A percentile compares a stretch with the other conserved stretches of the same genome.
Evolutionary conservation across 169 alveolate genomes (phyloP).

Genomic region (Cryptosporidium viatorum): DNA sequence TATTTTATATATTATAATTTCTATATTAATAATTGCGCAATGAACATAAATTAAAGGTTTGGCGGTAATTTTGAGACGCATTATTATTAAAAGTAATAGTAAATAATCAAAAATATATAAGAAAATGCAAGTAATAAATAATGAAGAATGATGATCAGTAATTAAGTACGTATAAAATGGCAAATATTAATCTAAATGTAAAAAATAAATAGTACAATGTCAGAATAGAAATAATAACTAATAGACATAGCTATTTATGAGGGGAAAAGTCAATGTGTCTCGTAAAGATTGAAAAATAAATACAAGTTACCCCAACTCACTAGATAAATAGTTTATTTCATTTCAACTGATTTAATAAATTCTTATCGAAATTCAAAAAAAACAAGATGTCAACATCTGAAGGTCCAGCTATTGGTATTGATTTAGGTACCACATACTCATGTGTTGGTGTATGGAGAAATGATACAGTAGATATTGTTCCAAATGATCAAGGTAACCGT

Average conservation of each 20-base stretch:
- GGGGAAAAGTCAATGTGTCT: conserved; percentile 68
- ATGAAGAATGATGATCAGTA: neutral
- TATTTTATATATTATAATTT: too few species aligned
- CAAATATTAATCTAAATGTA: neutral
- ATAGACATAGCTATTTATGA: conserved; percentile 58
- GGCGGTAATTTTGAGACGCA: neutral
- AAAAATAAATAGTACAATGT: conserved; percentile 3
- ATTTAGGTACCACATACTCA: conserved; percentile 98
- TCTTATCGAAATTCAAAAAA: conserved; percentile 3
- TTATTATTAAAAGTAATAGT: neutral
- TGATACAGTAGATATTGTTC: conserved; percentile 97
- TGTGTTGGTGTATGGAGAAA: conserved; percentile 98
- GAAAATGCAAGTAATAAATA: neutral
- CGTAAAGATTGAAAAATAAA: neutral
- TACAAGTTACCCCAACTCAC: conserved; percentile 10
- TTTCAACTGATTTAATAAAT: conserved; percentile 5
- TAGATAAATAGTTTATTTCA: conserved; percentile 9
- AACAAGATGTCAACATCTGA: conserved; percentile 80
- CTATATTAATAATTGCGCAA: neutral
- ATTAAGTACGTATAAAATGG: conserved; percentile 21
- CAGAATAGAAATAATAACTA: neutral
- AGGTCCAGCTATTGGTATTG: conserved; percentile 97
- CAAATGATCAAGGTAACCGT: conserved; percentile 94
- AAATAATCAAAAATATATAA: neutral
- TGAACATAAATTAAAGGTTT: neutral